phyloP scores from a whole-genome alignment of 257 asterid genomes.

The Solanum sejunctum region DNA sequence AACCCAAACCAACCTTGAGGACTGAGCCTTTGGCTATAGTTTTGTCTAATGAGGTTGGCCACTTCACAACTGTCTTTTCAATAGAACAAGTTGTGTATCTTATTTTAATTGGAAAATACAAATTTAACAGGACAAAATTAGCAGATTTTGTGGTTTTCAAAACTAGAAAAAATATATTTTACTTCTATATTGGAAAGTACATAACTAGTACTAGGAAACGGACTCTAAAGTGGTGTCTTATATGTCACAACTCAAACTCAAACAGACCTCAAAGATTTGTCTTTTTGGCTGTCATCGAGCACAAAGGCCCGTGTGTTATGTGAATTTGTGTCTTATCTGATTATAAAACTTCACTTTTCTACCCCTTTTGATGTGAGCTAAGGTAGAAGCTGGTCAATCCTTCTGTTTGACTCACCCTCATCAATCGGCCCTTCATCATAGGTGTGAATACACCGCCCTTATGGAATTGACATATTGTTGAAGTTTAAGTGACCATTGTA shows the following conservation, averaged over 20 bases:
- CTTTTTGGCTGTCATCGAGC: not conserved
- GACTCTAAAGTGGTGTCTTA: not conserved
- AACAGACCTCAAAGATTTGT: not conserved
- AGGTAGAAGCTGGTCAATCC: not conserved
- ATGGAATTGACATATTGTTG: not conserved
- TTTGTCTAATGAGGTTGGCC: not conserved
- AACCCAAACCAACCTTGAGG: not conserved
- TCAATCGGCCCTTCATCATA: not conserved
- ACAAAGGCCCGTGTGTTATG: not conserved
- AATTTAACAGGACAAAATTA: not conserved
- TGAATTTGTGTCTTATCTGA: not conserved
- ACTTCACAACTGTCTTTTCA: not conserved
- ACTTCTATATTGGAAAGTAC: not conserved
- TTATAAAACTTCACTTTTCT: not conserved
- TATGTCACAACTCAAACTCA: not conserved
- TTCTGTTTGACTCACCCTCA: not conserved
- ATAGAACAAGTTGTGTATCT: not conserved
- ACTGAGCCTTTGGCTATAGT: not conserved
- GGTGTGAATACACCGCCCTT: not conserved
- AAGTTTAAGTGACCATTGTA: not conserved
- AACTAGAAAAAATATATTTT: not conserved
- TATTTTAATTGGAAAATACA: not conserved
- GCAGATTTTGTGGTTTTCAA: not conserved
- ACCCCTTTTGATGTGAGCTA: not conserved
- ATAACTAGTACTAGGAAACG: not conserved